A percentile compares a stretch with the other conserved stretches of the same genome.
These are phyloP conservation scores for Cajanus cajan DNA, from an alignment of 306 rosid genomes.

Conservation along the genomic window DNA sequence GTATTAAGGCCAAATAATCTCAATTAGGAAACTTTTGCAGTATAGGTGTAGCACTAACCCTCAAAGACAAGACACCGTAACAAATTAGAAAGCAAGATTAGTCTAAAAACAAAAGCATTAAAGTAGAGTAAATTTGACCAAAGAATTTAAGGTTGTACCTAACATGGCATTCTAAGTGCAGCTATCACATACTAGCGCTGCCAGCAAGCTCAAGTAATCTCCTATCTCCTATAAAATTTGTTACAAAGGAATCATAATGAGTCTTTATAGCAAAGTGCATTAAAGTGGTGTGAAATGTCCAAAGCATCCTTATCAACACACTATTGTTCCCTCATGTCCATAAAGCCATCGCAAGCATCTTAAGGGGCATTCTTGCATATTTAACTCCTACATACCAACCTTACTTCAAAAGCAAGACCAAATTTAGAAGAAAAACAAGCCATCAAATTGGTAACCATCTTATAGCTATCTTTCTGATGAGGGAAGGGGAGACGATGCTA, in stretches of 20 bases:
- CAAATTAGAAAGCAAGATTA: conserved; percentile 25
- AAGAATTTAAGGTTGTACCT: conserved; percentile 60
- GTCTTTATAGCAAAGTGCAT: conserved; percentile 18
- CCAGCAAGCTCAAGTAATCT: conserved; percentile 60
- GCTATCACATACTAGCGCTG: conserved; percentile 43
- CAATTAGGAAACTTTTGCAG: not conserved
- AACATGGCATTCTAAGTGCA: conserved; percentile 46
- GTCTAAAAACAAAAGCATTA: not conserved
- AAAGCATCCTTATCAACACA: conserved; percentile 37
- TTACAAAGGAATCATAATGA: conserved; percentile 47
- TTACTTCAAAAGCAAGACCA: conserved; percentile 57
- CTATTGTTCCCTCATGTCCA: conserved; percentile 1
- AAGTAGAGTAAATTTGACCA: conserved; percentile 44
- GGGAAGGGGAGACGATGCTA: conserved; percentile 42
- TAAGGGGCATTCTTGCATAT: conserved; percentile 31
- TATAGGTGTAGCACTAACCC: not conserved
- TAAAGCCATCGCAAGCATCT: conserved; percentile 29
- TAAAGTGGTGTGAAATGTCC: conserved; percentile 31
- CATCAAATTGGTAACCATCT: conserved; percentile 28
- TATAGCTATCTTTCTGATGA: conserved; percentile 26
- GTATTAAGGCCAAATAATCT: not conserved
- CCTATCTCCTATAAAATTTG: conserved; percentile 38
- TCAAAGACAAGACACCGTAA: conserved; percentile 15
- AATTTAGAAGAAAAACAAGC: conserved; percentile 31
- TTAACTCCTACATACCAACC: conserved; percentile 44